Conservation (phyloP, 2,329 filamentous ascomycete species). For the Cladophialophora carrionii region DNA sequence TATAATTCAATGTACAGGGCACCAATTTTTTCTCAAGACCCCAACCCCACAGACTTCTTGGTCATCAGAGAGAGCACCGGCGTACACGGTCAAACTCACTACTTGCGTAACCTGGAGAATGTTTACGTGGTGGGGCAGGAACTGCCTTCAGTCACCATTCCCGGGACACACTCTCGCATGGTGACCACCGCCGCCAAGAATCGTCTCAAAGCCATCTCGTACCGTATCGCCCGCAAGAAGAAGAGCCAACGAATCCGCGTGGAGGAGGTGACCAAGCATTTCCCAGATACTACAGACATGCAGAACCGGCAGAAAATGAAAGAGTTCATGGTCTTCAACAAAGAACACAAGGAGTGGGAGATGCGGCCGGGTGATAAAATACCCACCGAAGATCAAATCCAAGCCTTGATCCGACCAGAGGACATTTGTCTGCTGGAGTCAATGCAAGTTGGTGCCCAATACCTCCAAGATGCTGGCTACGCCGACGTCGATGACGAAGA, state of each 20-base stretch:
- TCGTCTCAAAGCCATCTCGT: slow-evolving; percentile 93
- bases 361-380: slow-evolving; percentile 72
- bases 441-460: slow-evolving; percentile 93
- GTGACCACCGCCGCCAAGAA: slow-evolving; percentile 98
- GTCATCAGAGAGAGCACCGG: slow-evolving; percentile 81
- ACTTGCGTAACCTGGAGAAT: slow-evolving; percentile 85
- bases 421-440: slow-evolving; percentile 93
- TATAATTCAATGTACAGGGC: slow-evolving; percentile 96
- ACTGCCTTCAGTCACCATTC: slow-evolving; percentile 88
- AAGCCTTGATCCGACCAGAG: slow-evolving; percentile 89
- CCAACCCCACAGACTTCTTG: slow-evolving; percentile 81
- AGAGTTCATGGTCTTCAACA: slow-evolving; percentile 90
- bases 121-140: slow-evolving; percentile 90
- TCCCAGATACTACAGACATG: slow-evolving; percentile 89
- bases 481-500: slow-evolving; percentile 63
- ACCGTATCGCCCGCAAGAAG: slow-evolving; percentile 80
- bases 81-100: slow-evolving; percentile 76
- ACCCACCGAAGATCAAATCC: slow-evolving; percentile 78
- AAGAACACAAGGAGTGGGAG: slow-evolving; percentile 84
- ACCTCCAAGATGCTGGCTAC: slow-evolving; percentile 88
- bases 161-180: slow-evolving; percentile 88
- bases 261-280: slow-evolving; percentile 86
- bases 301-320: slow-evolving; percentile 97
- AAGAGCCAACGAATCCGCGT: slow-evolving; percentile 70
- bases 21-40: slow-evolving; percentile 84